Base-by-base conservation (phyloP, 176 grass and related monocot genomes). In the Aechmea fasciata region DNA sequence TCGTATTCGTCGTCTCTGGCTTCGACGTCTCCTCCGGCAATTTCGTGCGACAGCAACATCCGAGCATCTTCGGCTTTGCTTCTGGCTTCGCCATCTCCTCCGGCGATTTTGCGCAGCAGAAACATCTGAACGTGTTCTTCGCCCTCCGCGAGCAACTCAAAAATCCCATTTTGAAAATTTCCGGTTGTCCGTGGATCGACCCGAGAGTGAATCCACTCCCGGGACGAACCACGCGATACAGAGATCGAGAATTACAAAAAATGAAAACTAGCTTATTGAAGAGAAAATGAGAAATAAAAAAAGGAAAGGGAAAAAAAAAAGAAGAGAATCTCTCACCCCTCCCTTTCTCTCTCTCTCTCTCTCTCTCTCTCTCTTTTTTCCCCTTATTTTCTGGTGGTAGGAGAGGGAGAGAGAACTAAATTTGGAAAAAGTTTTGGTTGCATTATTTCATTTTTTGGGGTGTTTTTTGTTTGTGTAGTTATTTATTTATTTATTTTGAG, bases 1-100 rank as follows among this genome's bases (percentile, higher is more conserved):
- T 77, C 47, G 57, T 77, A 67, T 91, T 87, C 85, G 48, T 87
- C 85, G 48, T 69, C 71, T 69, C 68, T 41, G 51, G 68, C 28
- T 83, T 80, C 71, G 74, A 78, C n/a, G 59, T 63, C 61, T 84
- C 69, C 19, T 68, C 67, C 69, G 82, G 75, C 25, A 73, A 75
- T 52, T 74, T 57, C 51, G 25, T 50, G 47, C 53, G 59, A 10
- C 47, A 23, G 50, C 17, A 47, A 69, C 13, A 52, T 20, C 13
- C 50, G 49, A 24, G 64, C 18, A 7, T 6, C 3, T 41, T 41
- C 7, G 72, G 64, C 11, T 23, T 23, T 25, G 49, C 47, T 15
- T 57, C 49, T 29, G 47, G 47, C 28, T 68, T 41, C 33, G 4
- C 22, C 50, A 52, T 74, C 17, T 71, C 47, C 48, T 68, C 73